phyloP scores from a whole-genome alignment of 2,329 filamentous ascomycete genomes.

The Macrophomina phaseolina region DNA sequence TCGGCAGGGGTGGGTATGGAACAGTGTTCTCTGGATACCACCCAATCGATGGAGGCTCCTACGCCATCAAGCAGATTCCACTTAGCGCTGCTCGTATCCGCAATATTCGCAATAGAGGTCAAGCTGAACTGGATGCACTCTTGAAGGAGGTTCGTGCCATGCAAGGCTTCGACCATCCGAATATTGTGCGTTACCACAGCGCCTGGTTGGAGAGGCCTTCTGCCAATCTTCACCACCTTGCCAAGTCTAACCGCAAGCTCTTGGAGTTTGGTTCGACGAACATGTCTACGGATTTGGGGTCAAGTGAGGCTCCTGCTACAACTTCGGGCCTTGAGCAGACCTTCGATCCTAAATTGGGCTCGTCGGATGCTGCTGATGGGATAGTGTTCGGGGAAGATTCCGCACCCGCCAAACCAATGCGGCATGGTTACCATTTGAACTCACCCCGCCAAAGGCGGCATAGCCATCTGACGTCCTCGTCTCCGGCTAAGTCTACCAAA shows the following conservation, averaged over 20 bases:
- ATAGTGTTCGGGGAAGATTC: slow-evolving; percentile 33
- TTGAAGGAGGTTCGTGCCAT: slow-evolving; percentile 67
- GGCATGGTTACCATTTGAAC: not conserved
- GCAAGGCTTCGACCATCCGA: slow-evolving; percentile 66
- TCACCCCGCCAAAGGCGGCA: slow-evolving; percentile 42
- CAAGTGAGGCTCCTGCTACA: not conserved
- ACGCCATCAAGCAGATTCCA: slow-evolving; percentile 70
- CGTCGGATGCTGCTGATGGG: slow-evolving; percentile 24
- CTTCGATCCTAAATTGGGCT: not conserved
- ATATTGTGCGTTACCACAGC: slow-evolving; percentile 70
- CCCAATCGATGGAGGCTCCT: slow-evolving; percentile 65
- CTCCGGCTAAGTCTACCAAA: not conserved
- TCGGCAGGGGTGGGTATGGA: slow-evolving; percentile 71
- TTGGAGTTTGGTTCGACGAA: slow-evolving; percentile 8
- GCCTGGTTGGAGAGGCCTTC: slow-evolving; percentile 63
- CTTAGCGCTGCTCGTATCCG: slow-evolving; percentile 59
- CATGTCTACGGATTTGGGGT: slow-evolving; percentile 2
- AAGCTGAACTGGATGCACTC: slow-evolving; percentile 61
- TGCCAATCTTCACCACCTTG: not conserved
- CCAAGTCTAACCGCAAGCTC: slow-evolving; percentile 7
- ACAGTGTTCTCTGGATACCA: slow-evolving; percentile 67
- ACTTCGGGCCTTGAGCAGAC: not conserved
- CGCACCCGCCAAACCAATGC: slow-evolving; percentile 26
- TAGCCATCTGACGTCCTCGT: slow-evolving; percentile 33
- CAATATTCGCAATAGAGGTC: slow-evolving; percentile 57